Base-by-base conservation (phyloP, 768 basidiomycete genomes). In the Chalciporus pseudorubinellus region DNA sequence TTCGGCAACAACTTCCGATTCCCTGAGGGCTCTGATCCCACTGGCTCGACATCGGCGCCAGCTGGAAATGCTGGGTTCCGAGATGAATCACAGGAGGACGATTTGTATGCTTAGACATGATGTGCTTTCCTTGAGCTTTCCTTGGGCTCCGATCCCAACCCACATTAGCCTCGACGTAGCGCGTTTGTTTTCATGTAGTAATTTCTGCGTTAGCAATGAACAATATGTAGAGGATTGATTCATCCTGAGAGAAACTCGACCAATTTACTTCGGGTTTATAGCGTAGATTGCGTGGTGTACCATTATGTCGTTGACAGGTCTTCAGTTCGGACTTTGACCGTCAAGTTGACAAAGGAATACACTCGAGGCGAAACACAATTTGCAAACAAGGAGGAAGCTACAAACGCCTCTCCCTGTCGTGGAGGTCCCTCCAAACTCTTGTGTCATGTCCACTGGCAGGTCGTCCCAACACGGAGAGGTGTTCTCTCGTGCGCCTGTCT, bases 1-100 rank as follows among this genome's bases (percentile, higher is more conserved):
- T 94, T 97, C 66, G 95, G 95, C 43, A 88, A 87, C 74, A 88
- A 84, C 70, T 99, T 99, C 85, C 95, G 92, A 79, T 99, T 99
- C 93, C 97, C 97, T 26, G 95, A 95, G 61, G 79, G 82, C 46
- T 73, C 65, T 50, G 68, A 64, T 14, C 61, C 72, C 34, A 59
- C 65, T 42, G 63, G 62, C 19, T 70, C 70, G 22, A 59, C 73
- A 42, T 62, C 72, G 33, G 72, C 74, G 11, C 72, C 77, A 8
- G 69, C 78, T n/a, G 81, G 82, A 45, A 92, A 93, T 53, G 73
- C 86, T 31, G 87, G 84, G 20, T 93, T 93, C 74, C 78, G 84
- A 31, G 92, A 95, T 53, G 93, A 97, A 58, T 74, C 83, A 9
- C 85, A 82, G 50, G 94, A 95, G 62, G 94, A 97, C 57, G 94